Evolutionary conservation across 2,329 filamentous ascomycete genomes (phyloP).

Genomic region (Stagonosporopsis cucurbitacearum): DNA sequence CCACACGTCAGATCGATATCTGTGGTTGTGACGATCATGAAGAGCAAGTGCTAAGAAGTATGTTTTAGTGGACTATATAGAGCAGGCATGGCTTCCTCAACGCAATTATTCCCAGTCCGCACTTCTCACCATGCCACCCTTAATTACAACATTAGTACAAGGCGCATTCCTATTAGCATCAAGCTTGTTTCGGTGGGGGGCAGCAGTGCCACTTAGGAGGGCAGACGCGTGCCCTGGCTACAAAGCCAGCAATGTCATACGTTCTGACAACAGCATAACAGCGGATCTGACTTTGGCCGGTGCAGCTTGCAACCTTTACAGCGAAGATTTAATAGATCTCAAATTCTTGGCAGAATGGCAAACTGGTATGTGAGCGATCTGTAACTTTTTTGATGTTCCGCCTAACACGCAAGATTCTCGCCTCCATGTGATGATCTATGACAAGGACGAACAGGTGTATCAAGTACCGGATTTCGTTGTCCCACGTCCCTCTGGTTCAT

Average conservation of each 20-base stretch:
- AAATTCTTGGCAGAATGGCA: conserved; percentile 67
- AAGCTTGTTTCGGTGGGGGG: conserved; percentile 28
- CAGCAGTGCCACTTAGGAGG: conserved; percentile 30
- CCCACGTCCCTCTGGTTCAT: conserved; percentile 60
- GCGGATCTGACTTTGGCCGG: conserved; percentile 76
- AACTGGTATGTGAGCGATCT: conserved; percentile 52
- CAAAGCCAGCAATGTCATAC: conserved; percentile 64
- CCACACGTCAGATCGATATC: conserved; percentile 16
- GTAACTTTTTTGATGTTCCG: not conserved
- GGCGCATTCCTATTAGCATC: conserved; percentile 31
- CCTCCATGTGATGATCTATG: conserved; percentile 75
- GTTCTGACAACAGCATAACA: conserved; percentile 62
- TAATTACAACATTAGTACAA: conserved; percentile 31
- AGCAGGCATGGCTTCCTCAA: conserved; percentile 31
- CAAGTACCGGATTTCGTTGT: conserved; percentile 75
- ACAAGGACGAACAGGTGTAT: conserved; percentile 71
- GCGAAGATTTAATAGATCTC: conserved; percentile 61
- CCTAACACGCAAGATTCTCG: conserved; percentile 59
- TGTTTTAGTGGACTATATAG: conserved; percentile 43
- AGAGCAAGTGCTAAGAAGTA: conserved; percentile 38
- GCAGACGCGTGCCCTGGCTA: conserved; percentile 68
- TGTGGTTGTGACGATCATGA: conserved; percentile 14
- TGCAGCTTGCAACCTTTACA: conserved; percentile 65
- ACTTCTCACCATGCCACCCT: conserved; percentile 31
- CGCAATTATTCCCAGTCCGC: conserved; percentile 30